Conservation (phyloP, 345 rosid genomes). For the Citrus trifoliata region DNA sequence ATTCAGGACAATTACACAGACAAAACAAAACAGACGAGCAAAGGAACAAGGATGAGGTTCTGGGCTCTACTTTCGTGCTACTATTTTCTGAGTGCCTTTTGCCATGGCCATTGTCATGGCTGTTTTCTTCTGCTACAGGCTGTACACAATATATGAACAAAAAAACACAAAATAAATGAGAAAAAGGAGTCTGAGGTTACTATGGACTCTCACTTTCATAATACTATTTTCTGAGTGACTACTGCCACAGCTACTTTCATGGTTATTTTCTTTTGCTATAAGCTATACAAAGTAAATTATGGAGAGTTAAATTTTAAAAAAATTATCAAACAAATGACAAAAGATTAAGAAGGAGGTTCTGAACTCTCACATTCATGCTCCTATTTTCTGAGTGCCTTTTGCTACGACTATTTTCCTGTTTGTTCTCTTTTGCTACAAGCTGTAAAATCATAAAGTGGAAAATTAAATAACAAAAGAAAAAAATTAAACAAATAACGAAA, state of each 20-base stretch:
- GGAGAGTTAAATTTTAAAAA: background rate
- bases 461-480: background rate
- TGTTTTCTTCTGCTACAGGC: constrained; percentile 4
- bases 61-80: constrained; percentile 22
- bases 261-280: background rate
- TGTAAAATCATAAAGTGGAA: constrained; percentile 11
- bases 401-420: background rate
- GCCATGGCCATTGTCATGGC: background rate
- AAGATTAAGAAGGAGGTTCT: background rate
- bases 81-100: constrained; percentile 6
- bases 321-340: background rate
- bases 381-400: constrained; percentile 6
- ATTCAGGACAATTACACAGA: constrained; percentile 2
- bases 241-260: background rate
- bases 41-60: background rate
- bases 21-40: background rate
- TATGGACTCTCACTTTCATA: constrained; percentile 21
- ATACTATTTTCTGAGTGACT: constrained; percentile 5
- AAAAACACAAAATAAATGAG: background rate
- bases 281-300: constrained; percentile 13
- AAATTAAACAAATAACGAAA: background rate
- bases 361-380: constrained; percentile 25
- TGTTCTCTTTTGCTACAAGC: background rate
- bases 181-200: background rate
- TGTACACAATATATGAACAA: constrained; percentile 7